These are phyloP conservation scores for Hericium alpestre DNA, from an alignment of 768 basidiomycete genomes.

Conservation along the genomic window DNA sequence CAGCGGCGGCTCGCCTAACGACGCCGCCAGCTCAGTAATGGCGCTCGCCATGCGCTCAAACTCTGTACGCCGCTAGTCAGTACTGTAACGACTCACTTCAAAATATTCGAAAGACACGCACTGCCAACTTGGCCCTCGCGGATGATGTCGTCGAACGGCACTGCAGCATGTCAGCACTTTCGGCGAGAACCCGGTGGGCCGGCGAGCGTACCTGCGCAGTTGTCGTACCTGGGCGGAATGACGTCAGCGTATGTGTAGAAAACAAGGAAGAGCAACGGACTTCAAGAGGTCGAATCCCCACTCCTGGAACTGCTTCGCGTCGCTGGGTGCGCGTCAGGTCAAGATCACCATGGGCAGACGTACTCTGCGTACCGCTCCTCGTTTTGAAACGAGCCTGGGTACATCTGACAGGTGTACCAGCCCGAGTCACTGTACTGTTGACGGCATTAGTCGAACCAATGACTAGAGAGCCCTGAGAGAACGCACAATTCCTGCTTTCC, in stretches of 20 bases:
- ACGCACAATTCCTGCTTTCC: constrained; percentile 54
- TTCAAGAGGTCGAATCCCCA: constrained; percentile 63
- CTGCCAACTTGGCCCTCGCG: constrained; percentile 47
- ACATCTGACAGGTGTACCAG: constrained; percentile 56
- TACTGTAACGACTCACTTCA: constrained; percentile 4
- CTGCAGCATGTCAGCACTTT: constrained; percentile 16
- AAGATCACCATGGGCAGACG: not conserved
- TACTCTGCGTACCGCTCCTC: constrained; percentile 35
- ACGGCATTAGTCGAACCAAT: not conserved
- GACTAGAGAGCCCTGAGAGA: not conserved
- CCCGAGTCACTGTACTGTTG: constrained; percentile 55
- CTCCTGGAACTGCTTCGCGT: constrained; percentile 39
- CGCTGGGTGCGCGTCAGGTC: constrained; percentile 24
- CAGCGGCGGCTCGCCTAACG: constrained; percentile 34
- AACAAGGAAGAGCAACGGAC: constrained; percentile 11
- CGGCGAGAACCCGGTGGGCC: not conserved
- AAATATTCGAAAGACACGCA: constrained; percentile 18
- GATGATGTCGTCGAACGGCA: constrained; percentile 47
- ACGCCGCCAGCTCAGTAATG: constrained; percentile 36
- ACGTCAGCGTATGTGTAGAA: not conserved
- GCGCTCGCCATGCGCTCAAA: constrained; percentile 53
- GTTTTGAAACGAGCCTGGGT: constrained; percentile 56
- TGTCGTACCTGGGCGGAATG: constrained; percentile 32
- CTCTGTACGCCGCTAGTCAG: constrained; percentile 24
- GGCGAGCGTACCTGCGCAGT: constrained; percentile 38